These are phyloP conservation scores for Tuber brumale DNA, from an alignment of 495 filamentous ascomycete species.

Conservation along the genomic window DNA sequence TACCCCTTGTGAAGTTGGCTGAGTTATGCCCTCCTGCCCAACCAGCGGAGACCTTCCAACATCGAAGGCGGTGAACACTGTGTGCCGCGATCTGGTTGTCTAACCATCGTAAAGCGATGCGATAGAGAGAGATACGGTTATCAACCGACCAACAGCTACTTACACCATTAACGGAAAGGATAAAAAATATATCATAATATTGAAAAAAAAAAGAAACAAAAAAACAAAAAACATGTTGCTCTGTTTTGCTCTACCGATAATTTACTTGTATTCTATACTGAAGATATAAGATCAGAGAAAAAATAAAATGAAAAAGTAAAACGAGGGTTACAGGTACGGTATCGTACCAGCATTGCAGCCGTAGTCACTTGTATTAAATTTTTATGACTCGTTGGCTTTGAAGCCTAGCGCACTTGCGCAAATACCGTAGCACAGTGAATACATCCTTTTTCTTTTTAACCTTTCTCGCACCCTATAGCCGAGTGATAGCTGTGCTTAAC, in stretches of 20 bases:
- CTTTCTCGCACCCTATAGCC: neutral
- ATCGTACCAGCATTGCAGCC: neutral
- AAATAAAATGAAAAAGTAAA: neutral
- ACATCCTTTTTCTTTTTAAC: neutral
- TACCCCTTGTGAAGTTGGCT: constrained; percentile 4
- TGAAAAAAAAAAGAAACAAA: neutral
- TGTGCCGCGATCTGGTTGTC: neutral
- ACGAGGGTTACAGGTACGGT: neutral
- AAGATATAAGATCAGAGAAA: neutral
- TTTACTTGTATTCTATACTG: neutral
- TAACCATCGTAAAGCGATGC: neutral
- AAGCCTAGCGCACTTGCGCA: neutral
- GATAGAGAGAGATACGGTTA: neutral
- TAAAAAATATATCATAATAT: too few relatives aligned
- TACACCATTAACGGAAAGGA: neutral
- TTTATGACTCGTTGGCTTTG: neutral
- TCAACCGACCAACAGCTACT: neutral
- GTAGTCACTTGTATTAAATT: neutral
- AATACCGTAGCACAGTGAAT: neutral
- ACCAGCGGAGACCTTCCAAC: neutral
- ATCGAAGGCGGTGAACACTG: neutral
- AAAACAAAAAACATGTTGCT: neutral
- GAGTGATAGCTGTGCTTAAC: neutral
- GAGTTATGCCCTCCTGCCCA: neutral
- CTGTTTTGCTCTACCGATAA: neutral